phyloP scores from a whole-genome alignment of 371 early-diverging fungal genomes.

The Blyttiomyces sp. region DNA sequence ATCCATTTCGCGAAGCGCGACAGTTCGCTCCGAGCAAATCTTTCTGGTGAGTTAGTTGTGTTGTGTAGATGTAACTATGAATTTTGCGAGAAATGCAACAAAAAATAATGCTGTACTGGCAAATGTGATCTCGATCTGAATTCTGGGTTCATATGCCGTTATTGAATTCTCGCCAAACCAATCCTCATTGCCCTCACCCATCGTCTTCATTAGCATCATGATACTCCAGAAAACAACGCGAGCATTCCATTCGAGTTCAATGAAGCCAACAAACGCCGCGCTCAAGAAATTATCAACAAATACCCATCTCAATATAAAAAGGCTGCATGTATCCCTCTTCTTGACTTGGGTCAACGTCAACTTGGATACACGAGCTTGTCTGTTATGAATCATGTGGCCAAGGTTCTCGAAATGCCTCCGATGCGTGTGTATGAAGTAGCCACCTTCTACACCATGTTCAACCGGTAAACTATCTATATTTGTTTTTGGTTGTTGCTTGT shows the following conservation, averaged over 20 bases:
- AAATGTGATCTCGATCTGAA: too few species aligned
- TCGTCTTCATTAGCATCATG: constrained; percentile 83
- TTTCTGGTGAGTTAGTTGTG: too few species aligned
- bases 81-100: too few species aligned
- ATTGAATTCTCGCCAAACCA: too few species aligned
- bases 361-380: constrained; percentile 81
- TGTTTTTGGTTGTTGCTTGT: neutral
- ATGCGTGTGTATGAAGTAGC: constrained; percentile 99
- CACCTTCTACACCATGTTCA: constrained; percentile 98
- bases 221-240: constrained; percentile 88
- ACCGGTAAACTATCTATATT: constrained; percentile 58
- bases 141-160: too few species aligned
- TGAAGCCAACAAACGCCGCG: constrained; percentile 74
- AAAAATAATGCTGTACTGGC: too few species aligned
- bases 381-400: constrained; percentile 96
- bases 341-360: constrained; percentile 95
- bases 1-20: too few species aligned
- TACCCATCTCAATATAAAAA: constrained; percentile 98
- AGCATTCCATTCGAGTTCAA: constrained; percentile 83
- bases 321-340: constrained; percentile 93
- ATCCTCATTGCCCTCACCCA: too few species aligned
- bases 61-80: too few species aligned
- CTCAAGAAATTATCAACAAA: constrained; percentile 82
- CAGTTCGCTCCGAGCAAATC: too few species aligned
- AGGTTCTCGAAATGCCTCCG: constrained; percentile 90